phyloP scores from a whole-genome alignment of 148 eudicot genomes.

The Polygonum maritimum region DNA sequence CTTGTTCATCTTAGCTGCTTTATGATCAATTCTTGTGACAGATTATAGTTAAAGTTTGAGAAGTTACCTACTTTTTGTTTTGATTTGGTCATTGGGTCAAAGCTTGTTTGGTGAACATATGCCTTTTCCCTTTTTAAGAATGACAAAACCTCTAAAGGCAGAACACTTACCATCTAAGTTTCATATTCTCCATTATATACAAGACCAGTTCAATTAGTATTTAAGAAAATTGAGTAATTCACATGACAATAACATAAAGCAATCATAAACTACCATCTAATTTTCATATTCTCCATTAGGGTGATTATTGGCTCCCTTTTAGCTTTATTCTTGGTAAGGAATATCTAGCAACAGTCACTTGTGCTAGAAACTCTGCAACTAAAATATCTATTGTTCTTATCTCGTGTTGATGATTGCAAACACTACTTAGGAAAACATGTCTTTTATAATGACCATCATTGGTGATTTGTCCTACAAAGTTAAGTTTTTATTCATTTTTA shows the following conservation, averaged over 20 bases:
- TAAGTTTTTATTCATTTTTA: no score
- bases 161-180: no score
- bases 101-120: neutral
- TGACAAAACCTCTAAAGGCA: no score
- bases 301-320: no score
- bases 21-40: neutral
- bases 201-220: no score
- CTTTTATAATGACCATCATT: no score
- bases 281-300: slow-evolving; percentile 17
- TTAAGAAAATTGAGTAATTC: neutral
- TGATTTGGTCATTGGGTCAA: neutral
- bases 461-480: no score
- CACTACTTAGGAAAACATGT: neutral
- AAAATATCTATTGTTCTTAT: no score
- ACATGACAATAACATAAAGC: neutral
- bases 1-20: neutral
- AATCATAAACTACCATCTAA: slow-evolving; percentile 22
- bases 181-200: no score
- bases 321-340: no score
- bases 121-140: neutral
- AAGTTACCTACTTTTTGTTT: neutral
- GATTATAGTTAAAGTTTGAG: neutral
- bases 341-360: no score
- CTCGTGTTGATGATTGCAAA: neutral
- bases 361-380: no score